phyloP scores from a whole-genome alignment of 1,139 yeast genomes.

The Suhomyces kunorum region DNA sequence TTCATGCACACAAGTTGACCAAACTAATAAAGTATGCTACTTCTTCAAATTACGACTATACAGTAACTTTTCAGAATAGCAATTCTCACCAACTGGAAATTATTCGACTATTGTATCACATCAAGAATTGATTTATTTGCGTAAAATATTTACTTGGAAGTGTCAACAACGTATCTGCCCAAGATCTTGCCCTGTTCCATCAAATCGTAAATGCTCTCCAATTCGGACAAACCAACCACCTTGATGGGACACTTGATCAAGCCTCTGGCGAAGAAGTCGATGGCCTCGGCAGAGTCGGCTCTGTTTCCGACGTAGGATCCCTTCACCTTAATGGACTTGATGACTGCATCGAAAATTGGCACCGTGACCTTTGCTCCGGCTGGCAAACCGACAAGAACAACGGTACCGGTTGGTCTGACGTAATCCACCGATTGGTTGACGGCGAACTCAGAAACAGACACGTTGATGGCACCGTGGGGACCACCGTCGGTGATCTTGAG shows the following conservation, averaged over 20 bases:
- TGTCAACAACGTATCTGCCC: constrained; percentile 79
- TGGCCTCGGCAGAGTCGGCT: constrained; percentile 75
- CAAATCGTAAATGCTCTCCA: constrained; percentile 60
- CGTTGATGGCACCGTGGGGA: constrained; percentile 74
- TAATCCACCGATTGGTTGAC: constrained; percentile 63
- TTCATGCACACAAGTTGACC: too few relatives aligned
- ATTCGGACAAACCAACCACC: constrained; percentile 66
- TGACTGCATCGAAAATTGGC: constrained; percentile 65
- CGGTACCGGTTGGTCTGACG: constrained; percentile 69
- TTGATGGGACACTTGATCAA: constrained; percentile 69
- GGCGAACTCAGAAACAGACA: constrained; percentile 69
- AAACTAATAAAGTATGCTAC: too few relatives aligned
- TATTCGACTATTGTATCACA: too few relatives aligned
- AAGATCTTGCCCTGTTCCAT: constrained; percentile 72
- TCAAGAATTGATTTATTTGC: too few relatives aligned
- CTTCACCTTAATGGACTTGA: constrained; percentile 60
- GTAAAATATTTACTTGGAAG: constrained; percentile 55
- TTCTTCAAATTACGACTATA: too few relatives aligned
- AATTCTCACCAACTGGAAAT: too few relatives aligned
- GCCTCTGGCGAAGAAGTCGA: constrained; percentile 73
- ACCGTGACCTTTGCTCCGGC: constrained; percentile 68
- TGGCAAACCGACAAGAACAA: constrained; percentile 74
- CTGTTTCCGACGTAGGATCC: constrained; percentile 84
- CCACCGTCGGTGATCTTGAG: constrained; percentile 70
- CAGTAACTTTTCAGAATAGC: too few relatives aligned